Conservation (phyloP, 2,329 filamentous ascomycete species). For the Diaporthe batatas region DNA sequence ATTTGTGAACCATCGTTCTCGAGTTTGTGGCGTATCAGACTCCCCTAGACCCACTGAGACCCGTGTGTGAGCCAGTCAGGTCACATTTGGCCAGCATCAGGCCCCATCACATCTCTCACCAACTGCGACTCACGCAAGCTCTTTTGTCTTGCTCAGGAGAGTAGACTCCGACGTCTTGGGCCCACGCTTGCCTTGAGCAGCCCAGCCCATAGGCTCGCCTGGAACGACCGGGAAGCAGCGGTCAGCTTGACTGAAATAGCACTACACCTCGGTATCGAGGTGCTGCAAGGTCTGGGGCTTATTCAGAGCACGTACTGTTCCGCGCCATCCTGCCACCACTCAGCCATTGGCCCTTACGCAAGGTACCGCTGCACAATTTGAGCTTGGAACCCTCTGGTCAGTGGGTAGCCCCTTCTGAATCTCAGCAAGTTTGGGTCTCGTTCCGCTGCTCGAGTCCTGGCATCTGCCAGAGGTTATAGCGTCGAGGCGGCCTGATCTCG, state of each 20-base stretch:
- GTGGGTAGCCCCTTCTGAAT: slow-evolving; percentile 34
- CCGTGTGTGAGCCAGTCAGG: neutral
- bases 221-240: neutral
- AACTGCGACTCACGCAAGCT: neutral
- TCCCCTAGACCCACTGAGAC: neutral
- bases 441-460: slow-evolving; percentile 29
- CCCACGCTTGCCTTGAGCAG: neutral
- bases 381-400: slow-evolving; percentile 32
- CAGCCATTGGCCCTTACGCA: slow-evolving; percentile 15
- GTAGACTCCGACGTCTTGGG: neutral
- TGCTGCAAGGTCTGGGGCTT: slow-evolving; percentile 6
- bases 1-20: neutral
- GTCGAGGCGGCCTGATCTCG: slow-evolving; percentile 28
- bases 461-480: slow-evolving; percentile 34
- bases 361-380: slow-evolving; percentile 38
- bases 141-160: neutral
- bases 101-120: neutral
- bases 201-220: neutral
- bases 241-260: neutral
- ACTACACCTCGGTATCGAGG: slow-evolving; percentile 2
- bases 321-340: slow-evolving; percentile 23
- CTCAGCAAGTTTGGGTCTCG: slow-evolving; percentile 18
- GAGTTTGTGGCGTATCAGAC: neutral
- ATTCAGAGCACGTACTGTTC: slow-evolving; percentile 11
- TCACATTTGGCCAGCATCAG: neutral